Evolutionary conservation across 2,329 filamentous ascomycete genomes (phyloP).

Genomic region (Karstenula rhodostoma): DNA sequence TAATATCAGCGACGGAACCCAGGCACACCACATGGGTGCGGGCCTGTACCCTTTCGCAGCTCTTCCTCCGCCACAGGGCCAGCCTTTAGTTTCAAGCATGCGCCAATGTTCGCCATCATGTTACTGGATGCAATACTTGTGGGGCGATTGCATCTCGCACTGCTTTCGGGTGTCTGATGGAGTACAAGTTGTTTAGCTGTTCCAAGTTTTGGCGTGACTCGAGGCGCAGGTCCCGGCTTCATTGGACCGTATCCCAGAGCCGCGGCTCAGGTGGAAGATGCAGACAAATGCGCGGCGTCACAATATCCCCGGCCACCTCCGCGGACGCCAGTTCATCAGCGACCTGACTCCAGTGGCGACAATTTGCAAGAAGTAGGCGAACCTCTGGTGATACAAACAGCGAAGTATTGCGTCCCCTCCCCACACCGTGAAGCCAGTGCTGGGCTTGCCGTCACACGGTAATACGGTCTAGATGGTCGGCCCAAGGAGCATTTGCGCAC

Average conservation of each 20-base stretch:
- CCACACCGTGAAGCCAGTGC: neutral
- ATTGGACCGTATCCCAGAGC: neutral
- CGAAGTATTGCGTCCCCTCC: neutral
- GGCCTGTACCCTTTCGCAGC: neutral
- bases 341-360: neutral
- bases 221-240: neutral
- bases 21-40: slow-evolving; percentile 7
- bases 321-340: neutral
- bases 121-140: neutral
- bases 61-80: neutral
- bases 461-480: neutral
- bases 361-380: neutral
- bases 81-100: slow-evolving; percentile 6
- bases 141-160: neutral
- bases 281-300: neutral
- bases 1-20: neutral
- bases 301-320: neutral
- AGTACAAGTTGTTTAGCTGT: neutral
- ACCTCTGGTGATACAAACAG: neutral
- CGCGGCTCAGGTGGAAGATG: neutral
- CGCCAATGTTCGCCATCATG: neutral
- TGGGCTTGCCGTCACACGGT: neutral
- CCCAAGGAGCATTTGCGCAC: neutral
- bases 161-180: neutral
- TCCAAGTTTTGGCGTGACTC: neutral